Conservation (phyloP, 1,139 yeast genomes). For the Magnusiomyces starmeri region DNA sequence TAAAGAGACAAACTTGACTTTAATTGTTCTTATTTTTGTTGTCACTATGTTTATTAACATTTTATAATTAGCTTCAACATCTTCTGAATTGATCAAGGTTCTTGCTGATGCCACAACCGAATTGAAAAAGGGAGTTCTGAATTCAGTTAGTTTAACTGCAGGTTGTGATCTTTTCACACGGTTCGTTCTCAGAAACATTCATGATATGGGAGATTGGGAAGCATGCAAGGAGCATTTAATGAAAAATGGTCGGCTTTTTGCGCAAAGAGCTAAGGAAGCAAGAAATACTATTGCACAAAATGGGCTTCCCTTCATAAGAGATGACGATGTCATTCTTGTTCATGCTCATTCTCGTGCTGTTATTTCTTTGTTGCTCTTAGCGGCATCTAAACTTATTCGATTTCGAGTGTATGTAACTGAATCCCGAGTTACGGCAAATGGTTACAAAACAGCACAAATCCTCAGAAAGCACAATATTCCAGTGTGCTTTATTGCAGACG, state of each 20-base stretch:
- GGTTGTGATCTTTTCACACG: conserved; percentile 97
- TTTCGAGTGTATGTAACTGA: conserved; percentile 91
- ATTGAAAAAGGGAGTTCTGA: conserved; percentile 71
- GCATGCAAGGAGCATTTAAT: conserved; percentile 84
- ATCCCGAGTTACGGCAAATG: conserved; percentile 80
- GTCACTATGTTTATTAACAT: neutral
- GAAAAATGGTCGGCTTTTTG: conserved; percentile 87
- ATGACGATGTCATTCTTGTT: conserved; percentile 81
- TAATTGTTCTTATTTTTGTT: neutral
- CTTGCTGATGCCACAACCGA: conserved; percentile 69
- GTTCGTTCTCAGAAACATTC: conserved; percentile 83
- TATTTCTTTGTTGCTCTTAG: conserved; percentile 61
- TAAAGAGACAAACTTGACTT: neutral
- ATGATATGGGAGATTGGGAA: conserved; percentile 87
- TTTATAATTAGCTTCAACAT: conserved; percentile 51
- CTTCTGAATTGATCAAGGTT: conserved; percentile 81
- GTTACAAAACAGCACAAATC: conserved; percentile 63
- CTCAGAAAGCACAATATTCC: conserved; percentile 80
- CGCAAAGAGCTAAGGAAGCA: conserved; percentile 84
- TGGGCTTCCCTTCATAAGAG: conserved; percentile 85
- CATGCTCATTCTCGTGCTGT: conserved; percentile 95
- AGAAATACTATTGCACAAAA: conserved; percentile 81
- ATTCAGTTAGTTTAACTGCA: conserved; percentile 88
- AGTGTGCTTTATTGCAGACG: conserved; percentile 80
- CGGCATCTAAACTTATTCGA: conserved; percentile 66